These are phyloP conservation scores for Clarireedia paspali DNA, from an alignment of 2,329 filamentous ascomycete species.

Conservation along the genomic window DNA sequence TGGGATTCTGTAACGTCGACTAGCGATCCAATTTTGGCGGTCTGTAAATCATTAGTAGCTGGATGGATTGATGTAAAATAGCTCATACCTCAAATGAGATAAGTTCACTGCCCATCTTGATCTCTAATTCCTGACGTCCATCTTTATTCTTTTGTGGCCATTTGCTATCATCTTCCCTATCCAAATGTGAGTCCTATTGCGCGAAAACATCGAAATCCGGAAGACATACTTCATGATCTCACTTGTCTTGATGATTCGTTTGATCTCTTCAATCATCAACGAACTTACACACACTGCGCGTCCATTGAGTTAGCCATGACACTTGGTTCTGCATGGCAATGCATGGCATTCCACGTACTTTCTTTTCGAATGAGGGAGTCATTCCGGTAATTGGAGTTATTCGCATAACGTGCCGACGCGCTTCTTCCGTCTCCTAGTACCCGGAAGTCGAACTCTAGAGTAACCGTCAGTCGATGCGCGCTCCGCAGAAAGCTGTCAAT, in stretches of 20 bases:
- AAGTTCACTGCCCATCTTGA: slow-evolving; percentile 86
- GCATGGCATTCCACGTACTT: slow-evolving; percentile 53
- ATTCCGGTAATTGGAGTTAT: slow-evolving; percentile 99
- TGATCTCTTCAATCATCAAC: slow-evolving; percentile 85
- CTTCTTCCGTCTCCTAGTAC: slow-evolving; percentile 88
- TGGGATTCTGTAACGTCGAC: slow-evolving; percentile 95
- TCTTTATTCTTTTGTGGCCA: slow-evolving; percentile 99
- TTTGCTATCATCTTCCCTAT: slow-evolving; percentile 91
- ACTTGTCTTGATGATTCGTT: slow-evolving; percentile 92
- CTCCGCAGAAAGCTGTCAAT: not conserved
- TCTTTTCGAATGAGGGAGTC: slow-evolving; percentile 99
- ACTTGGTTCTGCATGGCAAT: not conserved
- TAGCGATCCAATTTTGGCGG: slow-evolving; percentile 93
- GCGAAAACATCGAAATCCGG: not conserved
- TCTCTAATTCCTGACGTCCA: slow-evolving; percentile 92
- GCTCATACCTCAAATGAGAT: slow-evolving; percentile 83
- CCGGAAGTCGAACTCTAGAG: slow-evolving; percentile 87
- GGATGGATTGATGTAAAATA: not conserved
- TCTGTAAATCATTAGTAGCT: slow-evolving; percentile 43
- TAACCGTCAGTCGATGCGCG: slow-evolving; percentile 16
- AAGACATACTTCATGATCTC: slow-evolving; percentile 86
- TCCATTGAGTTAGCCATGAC: slow-evolving; percentile 6
- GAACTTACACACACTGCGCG: slow-evolving; percentile 87
- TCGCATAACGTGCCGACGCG: slow-evolving; percentile 91
- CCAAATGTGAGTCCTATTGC: slow-evolving; percentile 20